Evolutionary conservation across 148 eudicot species (phyloP), one percentile per base, ranked within the genome.

Genomic region (Camellia lanceoleosa): DNA sequence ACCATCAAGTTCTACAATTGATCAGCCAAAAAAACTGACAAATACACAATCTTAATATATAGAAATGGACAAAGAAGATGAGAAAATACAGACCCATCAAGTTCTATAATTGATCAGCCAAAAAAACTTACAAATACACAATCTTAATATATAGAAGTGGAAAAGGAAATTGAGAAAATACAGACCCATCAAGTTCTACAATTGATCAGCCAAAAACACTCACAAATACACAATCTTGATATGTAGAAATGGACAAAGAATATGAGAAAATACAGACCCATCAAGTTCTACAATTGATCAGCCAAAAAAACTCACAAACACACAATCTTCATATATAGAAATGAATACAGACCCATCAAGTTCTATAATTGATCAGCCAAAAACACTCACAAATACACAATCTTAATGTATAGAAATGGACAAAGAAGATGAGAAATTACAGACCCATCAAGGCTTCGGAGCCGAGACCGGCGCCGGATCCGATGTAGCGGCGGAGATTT

Each of bases 381-480:
- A 56, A 2, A 9, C 59, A 56, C 1, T 51, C 41, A 12, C 38
- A 13, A 75, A 60, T 62, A 77, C 68, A 79, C 12, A 13, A 51
- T 46, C 20, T 80, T 7, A 14, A 16, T 9, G 63, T 49, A 41
- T 5, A 62, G 11, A 15, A 79, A 62, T 13, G 75, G 56, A 56
- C n/a, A 15, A 11, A 46, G 1, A 52, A 38, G 6, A 30, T 16
- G 81, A 68, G 68, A 79, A 77, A 73, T 20, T 20, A 59, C 83
- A 56, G 19, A 95, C 99, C 99, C 99, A 95, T 93, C 52, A 95
- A 84, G 78, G 99, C 97, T 90, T 95, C 99, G 65, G 99, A 95
- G 52, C 99, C 99, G 69, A 95, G 97, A 42, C 99, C 97, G 52
- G 97, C 91, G 9, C 99, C 99, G 68, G 97, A 89, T 87, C 99